A percentile compares a stretch with the other conserved stretches of the same genome.
Conservation (phyloP, 495 filamentous ascomycete species). For the Trichoderma parareesei region DNA sequence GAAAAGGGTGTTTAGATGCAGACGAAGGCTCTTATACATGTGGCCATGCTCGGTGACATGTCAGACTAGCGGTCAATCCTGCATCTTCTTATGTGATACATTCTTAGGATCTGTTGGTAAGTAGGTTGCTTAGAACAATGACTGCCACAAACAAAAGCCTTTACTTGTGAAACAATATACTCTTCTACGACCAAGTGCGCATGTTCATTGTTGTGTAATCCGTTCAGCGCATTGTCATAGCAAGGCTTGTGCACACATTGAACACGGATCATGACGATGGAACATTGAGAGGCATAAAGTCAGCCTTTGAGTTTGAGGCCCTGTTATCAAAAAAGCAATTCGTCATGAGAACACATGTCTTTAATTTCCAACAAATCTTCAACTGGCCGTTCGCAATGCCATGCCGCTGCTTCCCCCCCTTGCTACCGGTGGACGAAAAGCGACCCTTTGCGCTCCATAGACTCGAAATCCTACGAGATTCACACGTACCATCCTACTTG, state of each 20-base stretch:
- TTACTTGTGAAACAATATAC: too few relatives aligned
- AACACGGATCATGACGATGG: too few relatives aligned
- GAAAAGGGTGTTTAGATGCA: background rate
- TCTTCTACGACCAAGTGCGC: too few relatives aligned
- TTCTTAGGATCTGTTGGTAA: background rate
- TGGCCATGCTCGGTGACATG: background rate
- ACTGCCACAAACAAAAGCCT: background rate
- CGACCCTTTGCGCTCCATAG: background rate
- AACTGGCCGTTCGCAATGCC: background rate
- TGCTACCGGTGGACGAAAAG: background rate
- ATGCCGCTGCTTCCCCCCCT: background rate
- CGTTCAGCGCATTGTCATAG: too few relatives aligned
- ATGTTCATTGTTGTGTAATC: too few relatives aligned
- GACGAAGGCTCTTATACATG: background rate
- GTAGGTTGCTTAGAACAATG: background rate
- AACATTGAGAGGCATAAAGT: background rate
- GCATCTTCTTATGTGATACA: background rate
- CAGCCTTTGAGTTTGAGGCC: background rate
- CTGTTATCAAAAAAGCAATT: background rate
- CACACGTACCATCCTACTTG: slow-evolving; percentile 4
- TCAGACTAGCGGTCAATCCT: slow-evolving; percentile 8
- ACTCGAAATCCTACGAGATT: background rate
- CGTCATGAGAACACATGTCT: background rate
- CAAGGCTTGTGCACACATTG: too few relatives aligned
- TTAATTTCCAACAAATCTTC: background rate